Evolutionary conservation across 345 rosid genomes (phyloP).

Genomic region (Microcos paniculata): DNA sequence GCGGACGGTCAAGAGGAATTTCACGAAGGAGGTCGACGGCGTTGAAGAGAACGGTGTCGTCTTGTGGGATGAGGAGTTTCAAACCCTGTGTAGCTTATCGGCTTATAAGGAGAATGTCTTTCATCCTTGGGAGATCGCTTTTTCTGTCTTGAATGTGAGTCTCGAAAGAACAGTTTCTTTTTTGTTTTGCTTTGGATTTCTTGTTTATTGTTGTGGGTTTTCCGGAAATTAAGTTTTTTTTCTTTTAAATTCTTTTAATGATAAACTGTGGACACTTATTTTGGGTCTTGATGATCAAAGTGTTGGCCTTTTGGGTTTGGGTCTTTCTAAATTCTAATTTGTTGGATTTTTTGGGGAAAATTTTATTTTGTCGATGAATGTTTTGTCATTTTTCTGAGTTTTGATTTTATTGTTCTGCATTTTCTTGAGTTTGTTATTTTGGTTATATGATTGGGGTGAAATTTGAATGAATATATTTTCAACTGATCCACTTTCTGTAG

Average conservation of each 20-base stretch:
- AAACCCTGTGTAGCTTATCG: slow-evolving; percentile 62
- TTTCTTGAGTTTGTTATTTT: not conserved
- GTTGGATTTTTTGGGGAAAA: not conserved
- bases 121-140: slow-evolving; percentile 94
- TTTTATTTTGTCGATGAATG: not conserved
- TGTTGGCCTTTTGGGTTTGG: not conserved
- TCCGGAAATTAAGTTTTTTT: not conserved
- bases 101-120: slow-evolving; percentile 69
- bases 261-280: not conserved
- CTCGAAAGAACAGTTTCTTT: not conserved
- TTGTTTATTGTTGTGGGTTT: not conserved
- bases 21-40: slow-evolving; percentile 63
- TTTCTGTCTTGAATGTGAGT: slow-evolving; percentile 84
- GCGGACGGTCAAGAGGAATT: slow-evolving; percentile 78
- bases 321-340: not conserved
- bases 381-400: not conserved
- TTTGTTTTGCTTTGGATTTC: not conserved
- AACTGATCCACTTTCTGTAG: not conserved
- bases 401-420: not conserved
- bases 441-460: not conserved
- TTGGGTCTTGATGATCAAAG: not conserved
- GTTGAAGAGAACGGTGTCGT: slow-evolving; percentile 48
- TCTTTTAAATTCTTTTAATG: not conserved
- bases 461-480: not conserved
- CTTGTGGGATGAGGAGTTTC: slow-evolving; percentile 86